Conservation (phyloP, 768 basidiomycete genomes). For the Hericium erinaceus region DNA sequence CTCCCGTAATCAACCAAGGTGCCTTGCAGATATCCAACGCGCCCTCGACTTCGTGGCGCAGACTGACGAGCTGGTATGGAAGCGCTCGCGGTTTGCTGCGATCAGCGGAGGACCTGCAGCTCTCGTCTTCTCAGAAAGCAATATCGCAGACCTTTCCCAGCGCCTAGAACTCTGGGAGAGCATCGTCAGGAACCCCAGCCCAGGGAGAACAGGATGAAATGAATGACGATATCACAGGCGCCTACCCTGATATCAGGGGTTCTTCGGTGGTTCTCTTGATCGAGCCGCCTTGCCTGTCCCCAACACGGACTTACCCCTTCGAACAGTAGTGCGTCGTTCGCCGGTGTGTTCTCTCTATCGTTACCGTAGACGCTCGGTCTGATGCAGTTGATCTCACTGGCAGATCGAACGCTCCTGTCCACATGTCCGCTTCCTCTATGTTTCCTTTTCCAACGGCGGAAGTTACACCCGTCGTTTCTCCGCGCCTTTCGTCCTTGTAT, state of each 20-base stretch:
- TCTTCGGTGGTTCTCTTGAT: no score
- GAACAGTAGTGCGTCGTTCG: no score
- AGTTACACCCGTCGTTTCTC: no score
- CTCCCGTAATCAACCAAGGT: background rate
- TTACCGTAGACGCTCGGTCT: no score
- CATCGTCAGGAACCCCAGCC: conserved; percentile 9
- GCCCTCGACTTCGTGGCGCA: conserved; percentile 9
- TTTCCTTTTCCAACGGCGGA: no score
- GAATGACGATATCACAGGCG: background rate
- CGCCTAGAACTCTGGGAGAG: conserved; percentile 15
- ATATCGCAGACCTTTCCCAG: conserved; percentile 8
- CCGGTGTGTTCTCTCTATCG: no score
- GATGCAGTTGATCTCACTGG: no score
- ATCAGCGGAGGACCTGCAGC: background rate
- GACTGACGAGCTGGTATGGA: conserved; percentile 15
- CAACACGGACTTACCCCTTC: no score
- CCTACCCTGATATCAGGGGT: background rate
- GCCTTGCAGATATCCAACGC: conserved; percentile 5
- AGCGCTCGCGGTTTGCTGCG: conserved; percentile 9
- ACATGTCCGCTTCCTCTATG: no score
- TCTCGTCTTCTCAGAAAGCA: conserved; percentile 9
- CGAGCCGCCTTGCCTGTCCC: no score
- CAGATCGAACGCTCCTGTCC: no score
- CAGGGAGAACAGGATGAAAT: background rate
- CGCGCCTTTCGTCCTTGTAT: no score